phyloP scores from a whole-genome alignment of 164 flowering plant genomes.

The Buxus sempervirens region DNA sequence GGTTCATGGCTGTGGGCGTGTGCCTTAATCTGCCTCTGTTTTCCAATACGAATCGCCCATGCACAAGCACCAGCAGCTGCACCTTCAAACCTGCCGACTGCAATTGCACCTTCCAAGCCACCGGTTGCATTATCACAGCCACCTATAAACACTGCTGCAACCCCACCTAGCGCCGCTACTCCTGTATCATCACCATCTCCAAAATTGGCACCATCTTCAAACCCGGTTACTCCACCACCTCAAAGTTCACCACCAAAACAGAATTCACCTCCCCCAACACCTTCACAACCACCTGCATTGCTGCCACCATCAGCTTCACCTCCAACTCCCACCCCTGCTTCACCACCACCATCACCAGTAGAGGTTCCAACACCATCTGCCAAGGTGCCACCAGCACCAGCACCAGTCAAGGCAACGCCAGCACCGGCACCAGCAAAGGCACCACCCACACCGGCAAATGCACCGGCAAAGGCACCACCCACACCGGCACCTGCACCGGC shows the following conservation, averaged over 20 bases:
- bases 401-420: slow-evolving; percentile 23
- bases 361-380: slow-evolving; percentile 21
- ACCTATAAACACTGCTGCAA: slow-evolving; percentile 25
- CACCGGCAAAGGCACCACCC: slow-evolving; percentile 17
- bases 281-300: slow-evolving; percentile 27
- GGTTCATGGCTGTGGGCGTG: slow-evolving; percentile 16
- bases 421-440: slow-evolving; percentile 16
- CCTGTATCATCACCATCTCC: slow-evolving; percentile 32
- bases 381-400: slow-evolving; percentile 26
- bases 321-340: slow-evolving; percentile 29
- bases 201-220: slow-evolving; percentile 24
- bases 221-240: slow-evolving; percentile 23
- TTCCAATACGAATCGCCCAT: slow-evolving; percentile 15
- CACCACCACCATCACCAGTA: slow-evolving; percentile 28
- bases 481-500: slow-evolving; percentile 1
- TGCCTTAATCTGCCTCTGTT: slow-evolving; percentile 15
- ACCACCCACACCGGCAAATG: slow-evolving; percentile 21
- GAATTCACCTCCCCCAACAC: slow-evolving; percentile 26
- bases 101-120: slow-evolving; percentile 9
- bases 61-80: slow-evolving; percentile 50
- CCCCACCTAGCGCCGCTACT: slow-evolving; percentile 27
- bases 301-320: slow-evolving; percentile 31
- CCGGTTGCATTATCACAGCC: slow-evolving; percentile 20
- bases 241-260: slow-evolving; percentile 13
- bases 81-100: slow-evolving; percentile 22